Conservation (phyloP, 768 basidiomycete genomes). For the Amanita pallidorosea region DNA sequence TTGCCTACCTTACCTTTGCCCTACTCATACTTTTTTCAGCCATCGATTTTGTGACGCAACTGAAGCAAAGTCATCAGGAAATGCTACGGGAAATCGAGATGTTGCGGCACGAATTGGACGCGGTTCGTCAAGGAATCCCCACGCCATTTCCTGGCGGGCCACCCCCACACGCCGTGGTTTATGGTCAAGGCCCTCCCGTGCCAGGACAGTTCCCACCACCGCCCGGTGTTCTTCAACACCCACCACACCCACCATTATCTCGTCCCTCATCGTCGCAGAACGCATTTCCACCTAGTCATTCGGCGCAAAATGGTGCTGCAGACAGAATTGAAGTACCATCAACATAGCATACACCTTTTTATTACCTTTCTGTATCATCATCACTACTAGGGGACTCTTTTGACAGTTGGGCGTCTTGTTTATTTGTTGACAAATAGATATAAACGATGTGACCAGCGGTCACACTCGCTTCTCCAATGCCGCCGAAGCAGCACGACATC, state of each 20-base stretch:
- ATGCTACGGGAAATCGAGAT: conserved; percentile 73
- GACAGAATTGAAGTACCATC: conserved; percentile 33
- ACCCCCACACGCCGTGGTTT: conserved; percentile 35
- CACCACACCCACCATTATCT: conserved; percentile 28
- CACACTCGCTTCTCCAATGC: conserved; percentile 18
- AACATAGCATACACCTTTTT: conserved; percentile 14
- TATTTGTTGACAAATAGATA: conserved; percentile 3
- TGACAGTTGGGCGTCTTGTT: conserved; percentile 5
- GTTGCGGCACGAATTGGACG: conserved; percentile 64
- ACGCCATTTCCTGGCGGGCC: conserved; percentile 38
- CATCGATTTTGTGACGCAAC: conserved; percentile 75
- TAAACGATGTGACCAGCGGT: not conserved
- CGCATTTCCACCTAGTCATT: conserved; percentile 32
- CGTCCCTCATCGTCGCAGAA: conserved; percentile 59
- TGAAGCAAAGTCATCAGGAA: conserved; percentile 71
- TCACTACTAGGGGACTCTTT: conserved; percentile 7
- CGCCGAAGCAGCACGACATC: conserved; percentile 28
- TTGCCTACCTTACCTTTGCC: conserved; percentile 1
- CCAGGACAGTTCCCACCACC: conserved; percentile 35
- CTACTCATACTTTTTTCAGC: conserved; percentile 31
- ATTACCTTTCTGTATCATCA: conserved; percentile 5
- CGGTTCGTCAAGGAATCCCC: conserved; percentile 46
- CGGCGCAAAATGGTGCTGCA: conserved; percentile 32
- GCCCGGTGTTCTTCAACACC: conserved; percentile 29
- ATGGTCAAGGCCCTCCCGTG: conserved; percentile 36